A percentile compares a stretch with the other conserved stretches of the same genome.
phyloP scores from a whole-genome alignment of 306 rosid genomes.

The Trifolium pratense region DNA sequence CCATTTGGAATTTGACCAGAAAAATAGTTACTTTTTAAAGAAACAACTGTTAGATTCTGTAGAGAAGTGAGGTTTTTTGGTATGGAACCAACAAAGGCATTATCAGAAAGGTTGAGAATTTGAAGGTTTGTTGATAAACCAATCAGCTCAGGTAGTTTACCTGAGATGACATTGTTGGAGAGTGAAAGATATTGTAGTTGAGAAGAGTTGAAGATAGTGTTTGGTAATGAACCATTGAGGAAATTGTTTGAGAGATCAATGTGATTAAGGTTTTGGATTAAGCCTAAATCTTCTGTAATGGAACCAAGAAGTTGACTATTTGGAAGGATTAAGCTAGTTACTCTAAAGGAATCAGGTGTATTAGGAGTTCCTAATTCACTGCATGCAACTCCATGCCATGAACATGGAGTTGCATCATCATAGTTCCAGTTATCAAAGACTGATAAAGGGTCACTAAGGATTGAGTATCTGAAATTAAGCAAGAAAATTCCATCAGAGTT shows the following conservation, averaged over 20 bases:
- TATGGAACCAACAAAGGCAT: conserved; percentile 75
- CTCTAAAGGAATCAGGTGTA: conserved; percentile 60
- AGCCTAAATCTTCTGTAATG: conserved; percentile 65
- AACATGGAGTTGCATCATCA: conserved; percentile 73
- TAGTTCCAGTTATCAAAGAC: conserved; percentile 73
- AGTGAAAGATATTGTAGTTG: conserved; percentile 75
- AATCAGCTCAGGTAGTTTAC: conserved; percentile 64
- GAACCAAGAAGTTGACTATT: conserved; percentile 78
- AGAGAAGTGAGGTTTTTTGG: conserved; percentile 61
- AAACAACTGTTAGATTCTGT: conserved; percentile 64
- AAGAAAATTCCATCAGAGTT: conserved; percentile 70
- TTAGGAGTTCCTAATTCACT: conserved; percentile 50
- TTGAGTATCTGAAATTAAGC: conserved; percentile 76
- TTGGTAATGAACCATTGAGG: conserved; percentile 79
- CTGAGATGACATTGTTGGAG: conserved; percentile 77
- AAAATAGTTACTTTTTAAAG: conserved; percentile 74
- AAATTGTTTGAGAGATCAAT: conserved; percentile 88
- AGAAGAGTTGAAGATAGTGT: conserved; percentile 73
- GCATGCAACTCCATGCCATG: conserved; percentile 89
- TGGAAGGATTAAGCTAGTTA: conserved; percentile 71
- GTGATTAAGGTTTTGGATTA: conserved; percentile 62
- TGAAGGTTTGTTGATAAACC: conserved; percentile 62
- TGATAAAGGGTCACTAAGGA: conserved; percentile 78
- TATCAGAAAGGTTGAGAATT: conserved; percentile 77
- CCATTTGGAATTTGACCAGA: conserved; percentile 66